Evolutionary conservation across 805 yeast genomes (phyloP), one percentile per base, ranked within the genome.

Genomic region (Candida berthetii): DNA sequence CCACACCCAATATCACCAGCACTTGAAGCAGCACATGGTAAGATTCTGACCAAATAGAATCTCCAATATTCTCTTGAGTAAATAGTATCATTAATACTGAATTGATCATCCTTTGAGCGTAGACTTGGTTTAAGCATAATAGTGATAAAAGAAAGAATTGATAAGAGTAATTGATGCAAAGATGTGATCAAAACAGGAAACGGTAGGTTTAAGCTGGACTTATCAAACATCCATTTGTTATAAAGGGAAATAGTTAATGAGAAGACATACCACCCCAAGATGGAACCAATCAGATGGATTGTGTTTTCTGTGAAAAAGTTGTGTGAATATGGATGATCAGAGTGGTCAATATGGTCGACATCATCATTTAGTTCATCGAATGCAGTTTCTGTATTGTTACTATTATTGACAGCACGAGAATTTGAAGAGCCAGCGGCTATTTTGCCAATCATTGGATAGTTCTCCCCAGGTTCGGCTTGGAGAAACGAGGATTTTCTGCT

Each of bases 181-280:
- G 90, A 70, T 0, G 99, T 93, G 40, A 90, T 78, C 24, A 90
- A 64, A 18, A 93, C 74, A 2, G 99, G 99, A 57, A 80, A 93
- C 27, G 78, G 76, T 53, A 93, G 82, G 55, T 85, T 78, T 42
- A 90, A 67, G 16, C 87, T 84, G 9, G 74, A 71, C 6, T 62
- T 58, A 32, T 91, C 90, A 66, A 91, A 93, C 97, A 91, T 91
- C 97, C 97, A 89, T 65, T 90, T 90, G 69, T 93, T 93, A 66
- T 91, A 93, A 25, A 86, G 61, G 8, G 90, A 81, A 16, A 85
- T 76, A 15, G 85, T 64, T 42, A 85, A 66, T 7, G 90, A 81
- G 44, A 82, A 82, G 15, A 71, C 43, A 50, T 83, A 85, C 95
- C 93, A 85, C 5, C 85, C 85, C 7, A 58, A 25, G 3, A 62